Percentiles rank a stretch among this genome's conserved stretches.
These are phyloP conservation scores for Entomophthora muscae DNA, from an alignment of 371 early-diverging fungal genomes.

Conservation along the genomic window DNA sequence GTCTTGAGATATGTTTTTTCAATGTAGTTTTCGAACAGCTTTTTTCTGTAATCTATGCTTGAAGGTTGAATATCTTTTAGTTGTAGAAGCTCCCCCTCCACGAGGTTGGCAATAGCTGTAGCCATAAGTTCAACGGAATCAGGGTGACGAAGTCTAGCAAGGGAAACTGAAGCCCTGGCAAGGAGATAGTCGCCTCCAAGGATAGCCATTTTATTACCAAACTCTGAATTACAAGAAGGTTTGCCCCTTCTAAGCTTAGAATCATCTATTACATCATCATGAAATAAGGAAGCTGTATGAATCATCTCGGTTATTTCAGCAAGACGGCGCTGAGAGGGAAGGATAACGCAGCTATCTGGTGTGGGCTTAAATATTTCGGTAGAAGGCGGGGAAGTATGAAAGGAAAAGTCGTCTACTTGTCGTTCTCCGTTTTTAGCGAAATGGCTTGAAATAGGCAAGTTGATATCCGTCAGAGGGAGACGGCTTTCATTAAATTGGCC, in stretches of 20 bases:
- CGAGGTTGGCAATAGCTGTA: conserved; percentile 80
- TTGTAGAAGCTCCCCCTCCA: conserved; percentile 95
- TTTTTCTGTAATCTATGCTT: too few species aligned
- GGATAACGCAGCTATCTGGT: conserved; percentile 25
- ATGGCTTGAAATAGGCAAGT: not conserved
- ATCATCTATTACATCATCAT: conserved; percentile 86
- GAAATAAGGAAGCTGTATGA: conserved; percentile 85
- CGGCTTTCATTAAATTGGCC: too few species aligned
- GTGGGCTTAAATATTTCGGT: conserved; percentile 13
- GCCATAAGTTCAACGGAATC: conserved; percentile 86
- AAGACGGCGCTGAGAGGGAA: conserved; percentile 77
- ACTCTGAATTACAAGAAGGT: conserved; percentile 61
- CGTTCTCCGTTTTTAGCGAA: not conserved
- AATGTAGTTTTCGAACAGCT: conserved; percentile 76
- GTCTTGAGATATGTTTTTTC: conserved; percentile 93
- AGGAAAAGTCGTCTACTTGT: conserved; percentile 21
- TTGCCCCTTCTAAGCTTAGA: conserved; percentile 45
- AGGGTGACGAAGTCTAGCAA: conserved; percentile 68
- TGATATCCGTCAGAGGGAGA: conserved; percentile 9
- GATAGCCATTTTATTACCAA: conserved; percentile 94
- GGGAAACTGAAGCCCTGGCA: conserved; percentile 77
- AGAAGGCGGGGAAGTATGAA: conserved; percentile 29
- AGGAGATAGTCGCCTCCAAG: conserved; percentile 88
- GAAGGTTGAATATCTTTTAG: conserved; percentile 43
- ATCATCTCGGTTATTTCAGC: conserved; percentile 96